These are phyloP conservation scores for Eimeria sp. DNA, from an alignment of 169 alveolate genomes.

Conservation along the genomic window DNA sequence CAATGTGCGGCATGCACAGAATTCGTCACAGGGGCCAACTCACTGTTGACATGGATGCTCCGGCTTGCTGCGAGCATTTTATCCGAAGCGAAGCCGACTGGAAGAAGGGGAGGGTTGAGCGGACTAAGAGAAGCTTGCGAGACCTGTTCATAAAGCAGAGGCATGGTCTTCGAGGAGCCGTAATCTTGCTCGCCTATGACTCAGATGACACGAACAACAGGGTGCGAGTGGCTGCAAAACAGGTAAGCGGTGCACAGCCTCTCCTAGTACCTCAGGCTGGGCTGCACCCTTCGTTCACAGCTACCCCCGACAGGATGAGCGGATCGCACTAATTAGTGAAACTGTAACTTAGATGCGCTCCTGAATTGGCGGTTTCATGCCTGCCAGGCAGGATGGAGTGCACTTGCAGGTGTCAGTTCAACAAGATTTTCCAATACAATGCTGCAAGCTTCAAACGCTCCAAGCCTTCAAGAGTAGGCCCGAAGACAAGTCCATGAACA, in stretches of 20 bases:
- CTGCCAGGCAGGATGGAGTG: not conserved
- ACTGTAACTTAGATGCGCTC: not conserved
- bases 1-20: not conserved
- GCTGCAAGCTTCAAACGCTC: slow-evolving; percentile 69
- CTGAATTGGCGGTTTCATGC: not conserved
- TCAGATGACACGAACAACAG: slow-evolving; percentile 70
- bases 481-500: slow-evolving; percentile 70
- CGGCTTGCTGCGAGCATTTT: slow-evolving; percentile 54
- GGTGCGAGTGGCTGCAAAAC: slow-evolving; percentile 68
- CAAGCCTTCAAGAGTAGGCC: slow-evolving; percentile 46
- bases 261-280: not conserved
- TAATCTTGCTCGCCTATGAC: slow-evolving; percentile 57
- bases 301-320: not conserved
- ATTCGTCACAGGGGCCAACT: slow-evolving; percentile 24
- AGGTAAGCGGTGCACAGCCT: slow-evolving; percentile 21
- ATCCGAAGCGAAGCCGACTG: slow-evolving; percentile 44
- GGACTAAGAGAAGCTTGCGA: slow-evolving; percentile 37
- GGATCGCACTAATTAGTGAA: not conserved
- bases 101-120: slow-evolving; percentile 61
- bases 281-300: not conserved
- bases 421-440: slow-evolving; percentile 59
- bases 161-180: slow-evolving; percentile 46
- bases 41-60: slow-evolving; percentile 67
- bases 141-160: slow-evolving; percentile 23
- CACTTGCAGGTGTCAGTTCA: slow-evolving; percentile 62